A percentile compares a stretch with the other conserved stretches of the same genome.
These are phyloP conservation scores for Kazachstania viticola DNA, from an alignment of 805 yeast genomes.

Conservation along the genomic window DNA sequence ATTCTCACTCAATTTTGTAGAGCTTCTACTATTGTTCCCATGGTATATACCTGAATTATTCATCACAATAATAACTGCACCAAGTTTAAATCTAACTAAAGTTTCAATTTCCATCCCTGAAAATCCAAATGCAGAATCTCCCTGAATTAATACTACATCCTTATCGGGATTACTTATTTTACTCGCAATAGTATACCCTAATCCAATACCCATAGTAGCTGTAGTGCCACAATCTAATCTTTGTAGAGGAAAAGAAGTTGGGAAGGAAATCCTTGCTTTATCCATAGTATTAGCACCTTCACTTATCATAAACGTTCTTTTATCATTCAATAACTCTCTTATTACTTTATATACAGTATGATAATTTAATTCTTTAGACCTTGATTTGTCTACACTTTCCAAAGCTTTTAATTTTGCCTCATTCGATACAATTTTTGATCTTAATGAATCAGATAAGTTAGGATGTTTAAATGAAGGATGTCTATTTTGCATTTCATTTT, in stretches of 20 bases:
- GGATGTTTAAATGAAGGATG: slow-evolving; percentile 3
- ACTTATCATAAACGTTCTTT: slow-evolving; percentile 35
- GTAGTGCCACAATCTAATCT: slow-evolving; percentile 65
- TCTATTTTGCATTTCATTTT: slow-evolving; percentile 10
- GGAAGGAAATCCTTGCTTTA: slow-evolving; percentile 50
- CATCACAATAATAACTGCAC: slow-evolving; percentile 51
- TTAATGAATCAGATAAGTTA: slow-evolving; percentile 7
- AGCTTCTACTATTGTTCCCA: slow-evolving; percentile 31
- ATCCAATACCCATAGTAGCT: slow-evolving; percentile 69
- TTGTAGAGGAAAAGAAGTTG: slow-evolving; percentile 38
- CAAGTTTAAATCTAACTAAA: slow-evolving; percentile 41
- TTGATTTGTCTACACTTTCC: slow-evolving; percentile 2
- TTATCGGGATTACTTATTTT: slow-evolving; percentile 34
- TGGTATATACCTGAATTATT: slow-evolving; percentile 66
- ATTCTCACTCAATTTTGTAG: slow-evolving; percentile 47
- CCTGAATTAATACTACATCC: slow-evolving; percentile 49
- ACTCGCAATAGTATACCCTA: slow-evolving; percentile 60
- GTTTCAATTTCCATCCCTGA: slow-evolving; percentile 68
- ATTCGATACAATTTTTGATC: slow-evolving; percentile 10
- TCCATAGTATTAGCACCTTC: slow-evolving; percentile 82
- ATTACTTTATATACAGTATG: slow-evolving; percentile 42
- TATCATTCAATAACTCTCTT: slow-evolving; percentile 29
- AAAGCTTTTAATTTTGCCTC: slow-evolving; percentile 16
- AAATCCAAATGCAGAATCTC: slow-evolving; percentile 72
- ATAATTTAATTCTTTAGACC: slow-evolving; percentile 31